These are phyloP conservation scores for Trichoderma koningiopsis DNA, from an alignment of 2,329 filamentous ascomycete genomes.

Conservation along the genomic window DNA sequence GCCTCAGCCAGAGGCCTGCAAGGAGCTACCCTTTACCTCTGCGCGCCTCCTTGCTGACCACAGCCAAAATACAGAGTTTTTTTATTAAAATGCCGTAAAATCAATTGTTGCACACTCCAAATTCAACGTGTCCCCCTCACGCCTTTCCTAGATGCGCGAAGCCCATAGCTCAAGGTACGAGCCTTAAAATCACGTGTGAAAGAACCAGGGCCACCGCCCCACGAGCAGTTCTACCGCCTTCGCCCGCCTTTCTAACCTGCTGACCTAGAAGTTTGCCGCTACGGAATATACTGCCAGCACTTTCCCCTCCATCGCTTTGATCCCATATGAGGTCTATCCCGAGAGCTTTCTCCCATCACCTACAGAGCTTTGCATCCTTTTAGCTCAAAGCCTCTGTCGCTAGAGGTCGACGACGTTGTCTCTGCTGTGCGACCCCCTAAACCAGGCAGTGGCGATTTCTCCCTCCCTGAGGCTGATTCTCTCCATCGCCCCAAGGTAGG, in stretches of 20 bases:
- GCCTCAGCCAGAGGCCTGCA: not conserved
- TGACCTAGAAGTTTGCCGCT: slow-evolving; percentile 21
- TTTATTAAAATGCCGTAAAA: not conserved
- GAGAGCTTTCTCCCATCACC: not conserved
- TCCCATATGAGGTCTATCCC: not conserved
- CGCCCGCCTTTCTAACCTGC: slow-evolving; percentile 25
- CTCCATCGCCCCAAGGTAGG: slow-evolving; percentile 8
- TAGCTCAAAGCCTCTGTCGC: not conserved
- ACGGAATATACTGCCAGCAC: slow-evolving; percentile 10
- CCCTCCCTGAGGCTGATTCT: slow-evolving; percentile 6
- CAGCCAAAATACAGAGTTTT: not conserved
- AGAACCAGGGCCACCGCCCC: slow-evolving; percentile 22
- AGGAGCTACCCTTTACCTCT: not conserved
- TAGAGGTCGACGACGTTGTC: not conserved
- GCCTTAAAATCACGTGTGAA: slow-evolving; percentile 20
- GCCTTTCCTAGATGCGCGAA: not conserved
- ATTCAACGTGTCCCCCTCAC: not conserved
- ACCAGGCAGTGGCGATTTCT: slow-evolving; percentile 4
- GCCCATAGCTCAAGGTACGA: not conserved
- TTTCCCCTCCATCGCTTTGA: slow-evolving; percentile 17
- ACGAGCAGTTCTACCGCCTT: slow-evolving; percentile 26
- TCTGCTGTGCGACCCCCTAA: slow-evolving; percentile 12
- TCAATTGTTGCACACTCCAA: not conserved
- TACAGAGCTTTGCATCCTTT: not conserved
- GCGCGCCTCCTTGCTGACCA: not conserved